phyloP scores from a whole-genome alignment of 2,329 filamentous ascomycete species.

The Alternaria gansuensis region DNA sequence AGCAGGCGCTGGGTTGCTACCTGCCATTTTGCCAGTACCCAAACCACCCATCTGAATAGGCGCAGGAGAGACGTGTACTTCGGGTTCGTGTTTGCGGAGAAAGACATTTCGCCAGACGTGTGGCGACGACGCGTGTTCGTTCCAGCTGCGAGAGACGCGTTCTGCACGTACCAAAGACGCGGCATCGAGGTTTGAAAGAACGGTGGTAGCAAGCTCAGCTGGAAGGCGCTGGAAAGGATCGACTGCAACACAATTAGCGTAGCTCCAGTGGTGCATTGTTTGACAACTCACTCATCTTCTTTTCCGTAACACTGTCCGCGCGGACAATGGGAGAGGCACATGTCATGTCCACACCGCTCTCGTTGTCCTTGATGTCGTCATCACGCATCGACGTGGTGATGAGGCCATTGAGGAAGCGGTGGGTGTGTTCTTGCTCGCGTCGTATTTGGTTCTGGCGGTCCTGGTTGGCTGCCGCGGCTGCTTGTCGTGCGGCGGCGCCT shows the following conservation, averaged over 20 bases:
- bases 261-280: background rate
- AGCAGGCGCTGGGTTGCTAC: slow-evolving; percentile 58
- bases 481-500: slow-evolving; percentile 46
- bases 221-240: slow-evolving; percentile 66
- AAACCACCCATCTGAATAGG: slow-evolving; percentile 61
- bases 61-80: slow-evolving; percentile 56
- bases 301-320: slow-evolving; percentile 45
- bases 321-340: slow-evolving; percentile 47
- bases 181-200: slow-evolving; percentile 68
- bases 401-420: slow-evolving; percentile 44
- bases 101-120: slow-evolving; percentile 72
- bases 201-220: slow-evolving; percentile 65
- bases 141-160: slow-evolving; percentile 66
- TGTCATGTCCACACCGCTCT: slow-evolving; percentile 52
- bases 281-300: slow-evolving; percentile 47
- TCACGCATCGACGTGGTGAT: slow-evolving; percentile 20
- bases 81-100: slow-evolving; percentile 61
- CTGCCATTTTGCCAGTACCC: slow-evolving; percentile 62
- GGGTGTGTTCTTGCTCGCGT: slow-evolving; percentile 47
- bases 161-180: slow-evolving; percentile 64
- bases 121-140: slow-evolving; percentile 62
- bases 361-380: slow-evolving; percentile 50
- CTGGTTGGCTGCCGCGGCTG: slow-evolving; percentile 50
- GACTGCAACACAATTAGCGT: slow-evolving; percentile 36
- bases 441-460: slow-evolving; percentile 41